phyloP scores from a whole-genome alignment of 495 filamentous ascomycete genomes.

The Sordaria brevicollis region DNA sequence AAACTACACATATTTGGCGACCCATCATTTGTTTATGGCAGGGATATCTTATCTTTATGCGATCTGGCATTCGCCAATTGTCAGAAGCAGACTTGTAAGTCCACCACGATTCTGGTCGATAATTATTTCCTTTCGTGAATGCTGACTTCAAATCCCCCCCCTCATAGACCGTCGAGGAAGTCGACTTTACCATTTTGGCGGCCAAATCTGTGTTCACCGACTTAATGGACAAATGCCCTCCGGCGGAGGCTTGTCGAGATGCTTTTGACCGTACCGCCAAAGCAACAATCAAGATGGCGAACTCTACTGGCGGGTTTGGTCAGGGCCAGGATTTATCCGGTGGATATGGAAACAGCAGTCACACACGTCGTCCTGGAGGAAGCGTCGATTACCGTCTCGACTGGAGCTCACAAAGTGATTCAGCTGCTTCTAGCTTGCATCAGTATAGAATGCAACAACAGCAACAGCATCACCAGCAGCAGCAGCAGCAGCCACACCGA shows the following conservation, averaged over 20 bases:
- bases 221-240: conserved; percentile 32
- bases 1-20: conserved; percentile 94
- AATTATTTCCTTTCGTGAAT: background rate
- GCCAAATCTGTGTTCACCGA: conserved; percentile 54
- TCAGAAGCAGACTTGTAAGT: conserved; percentile 72
- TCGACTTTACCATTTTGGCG: conserved; percentile 92
- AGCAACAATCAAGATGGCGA: conserved; percentile 85
- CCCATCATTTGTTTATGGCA: conserved; percentile 95
- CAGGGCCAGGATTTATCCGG: conserved; percentile 13
- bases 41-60: conserved; percentile 95
- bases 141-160: conserved; percentile 18
- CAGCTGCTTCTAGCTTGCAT: conserved; percentile 4
- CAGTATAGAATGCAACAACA: background rate
- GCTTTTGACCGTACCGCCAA: conserved; percentile 94
- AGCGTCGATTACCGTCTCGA: conserved; percentile 20
- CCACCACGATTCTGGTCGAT: background rate
- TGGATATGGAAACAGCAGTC: background rate
- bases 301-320: conserved; percentile 73
- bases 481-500: conserved; percentile 13
- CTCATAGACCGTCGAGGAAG: conserved; percentile 75
- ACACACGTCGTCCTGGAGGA: conserved; percentile 1
- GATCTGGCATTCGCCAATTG: conserved; percentile 89
- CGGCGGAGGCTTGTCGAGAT: conserved; percentile 66
- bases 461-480: background rate
- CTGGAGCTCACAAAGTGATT: conserved; percentile 16